Conservation (phyloP, 106 monocot species). For the Posidonia australis region DNA sequence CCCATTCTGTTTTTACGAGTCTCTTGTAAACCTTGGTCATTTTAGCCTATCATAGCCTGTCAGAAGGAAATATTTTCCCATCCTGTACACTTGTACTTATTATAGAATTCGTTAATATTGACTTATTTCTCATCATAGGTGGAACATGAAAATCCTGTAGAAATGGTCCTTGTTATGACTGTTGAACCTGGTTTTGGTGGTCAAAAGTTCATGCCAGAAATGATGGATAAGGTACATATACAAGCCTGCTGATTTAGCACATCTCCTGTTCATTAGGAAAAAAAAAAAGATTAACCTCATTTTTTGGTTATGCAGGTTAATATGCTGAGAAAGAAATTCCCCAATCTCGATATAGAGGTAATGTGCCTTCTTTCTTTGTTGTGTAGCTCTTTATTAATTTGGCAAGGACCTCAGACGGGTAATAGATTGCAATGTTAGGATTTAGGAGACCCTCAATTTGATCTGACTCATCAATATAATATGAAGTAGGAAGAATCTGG, state of each 20-base stretch:
- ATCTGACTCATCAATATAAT: too few species aligned
- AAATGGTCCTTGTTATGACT: conserved; percentile 96
- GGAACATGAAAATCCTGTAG: conserved; percentile 73
- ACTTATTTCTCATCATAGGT: conserved; percentile 25
- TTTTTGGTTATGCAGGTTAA: conserved; percentile 38
- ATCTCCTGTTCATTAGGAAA: not conserved
- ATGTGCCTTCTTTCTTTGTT: not conserved
- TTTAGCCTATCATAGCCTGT: too few species aligned
- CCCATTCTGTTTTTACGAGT: not conserved
- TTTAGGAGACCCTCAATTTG: too few species aligned
- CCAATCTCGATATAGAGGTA: conserved; percentile 90
- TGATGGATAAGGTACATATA: conserved; percentile 77
- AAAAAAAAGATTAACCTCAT: conserved; percentile 4
- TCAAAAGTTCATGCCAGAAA: conserved; percentile 94
- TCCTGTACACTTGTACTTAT: not conserved
- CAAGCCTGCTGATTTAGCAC: not conserved
- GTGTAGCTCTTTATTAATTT: not conserved
- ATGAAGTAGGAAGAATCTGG: too few species aligned
- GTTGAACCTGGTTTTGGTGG: conserved; percentile 99
- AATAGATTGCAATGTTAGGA: too few species aligned
- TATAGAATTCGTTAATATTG: not conserved
- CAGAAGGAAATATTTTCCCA: too few species aligned
- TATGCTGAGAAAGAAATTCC: conserved; percentile 67
- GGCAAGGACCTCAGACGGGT: too few species aligned
- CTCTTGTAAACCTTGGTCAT: too few species aligned